These are phyloP conservation scores for Globisporangium takayamanum DNA, from an alignment of 352 stramenopile genomes.

Conservation along the genomic window DNA sequence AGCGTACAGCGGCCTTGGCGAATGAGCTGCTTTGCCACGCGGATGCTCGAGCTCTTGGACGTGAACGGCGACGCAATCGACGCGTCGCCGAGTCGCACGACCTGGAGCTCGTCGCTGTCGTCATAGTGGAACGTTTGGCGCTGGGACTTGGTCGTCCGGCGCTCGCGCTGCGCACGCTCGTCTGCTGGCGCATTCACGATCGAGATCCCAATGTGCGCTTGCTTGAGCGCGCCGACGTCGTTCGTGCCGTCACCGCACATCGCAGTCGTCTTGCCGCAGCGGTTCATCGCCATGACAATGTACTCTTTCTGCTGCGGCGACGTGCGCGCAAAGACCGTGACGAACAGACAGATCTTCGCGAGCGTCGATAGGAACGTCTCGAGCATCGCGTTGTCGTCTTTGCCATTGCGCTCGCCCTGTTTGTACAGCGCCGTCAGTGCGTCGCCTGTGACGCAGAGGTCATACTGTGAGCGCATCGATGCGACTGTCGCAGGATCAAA, in stretches of 20 bases:
- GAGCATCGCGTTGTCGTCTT: conserved; percentile 20
- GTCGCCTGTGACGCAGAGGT: conserved; percentile 36
- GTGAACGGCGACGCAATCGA: conserved; percentile 97
- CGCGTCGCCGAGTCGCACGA: conserved; percentile 94
- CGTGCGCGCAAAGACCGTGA: conserved; percentile 88
- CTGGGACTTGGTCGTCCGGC: not conserved
- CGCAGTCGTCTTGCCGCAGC: conserved; percentile 71
- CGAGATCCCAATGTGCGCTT: conserved; percentile 91
- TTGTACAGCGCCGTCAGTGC: conserved; percentile 19
- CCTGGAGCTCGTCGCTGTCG: conserved; percentile 31
- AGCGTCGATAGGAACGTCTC: conserved; percentile 24
- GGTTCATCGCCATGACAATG: conserved; percentile 88
- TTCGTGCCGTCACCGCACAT: conserved; percentile 98
- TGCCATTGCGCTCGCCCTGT: conserved; percentile 1
- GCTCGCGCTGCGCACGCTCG: conserved; percentile 5
- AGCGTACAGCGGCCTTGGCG: conserved; percentile 94
- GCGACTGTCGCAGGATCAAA: conserved; percentile 15
- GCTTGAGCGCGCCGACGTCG: conserved; percentile 89
- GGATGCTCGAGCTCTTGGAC: conserved; percentile 77
- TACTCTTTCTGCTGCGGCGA: conserved; percentile 91
- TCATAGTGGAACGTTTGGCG: conserved; percentile 18
- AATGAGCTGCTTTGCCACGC: conserved; percentile 85
- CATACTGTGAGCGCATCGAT: conserved; percentile 15
- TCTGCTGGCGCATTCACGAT: conserved; percentile 70
- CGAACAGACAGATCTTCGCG: conserved; percentile 24